These are phyloP conservation scores for Blastobotrys parvus DNA, from an alignment of 805 yeast genomes.

Conservation along the genomic window DNA sequence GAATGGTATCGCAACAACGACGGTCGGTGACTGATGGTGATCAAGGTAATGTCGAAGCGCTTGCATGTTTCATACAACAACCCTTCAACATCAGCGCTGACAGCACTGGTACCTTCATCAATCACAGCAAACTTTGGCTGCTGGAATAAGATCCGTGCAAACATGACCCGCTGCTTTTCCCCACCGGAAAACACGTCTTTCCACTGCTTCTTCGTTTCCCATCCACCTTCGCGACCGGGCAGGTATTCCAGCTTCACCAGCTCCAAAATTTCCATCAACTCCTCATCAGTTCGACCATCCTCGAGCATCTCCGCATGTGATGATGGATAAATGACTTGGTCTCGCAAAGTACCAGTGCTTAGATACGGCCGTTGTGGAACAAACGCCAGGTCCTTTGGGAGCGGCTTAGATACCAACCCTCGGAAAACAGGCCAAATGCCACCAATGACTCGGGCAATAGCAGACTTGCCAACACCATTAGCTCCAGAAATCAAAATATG, in stretches of 20 bases:
- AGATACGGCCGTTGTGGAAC: slow-evolving; percentile 86
- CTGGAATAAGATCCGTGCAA: slow-evolving; percentile 78
- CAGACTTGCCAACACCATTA: slow-evolving; percentile 85
- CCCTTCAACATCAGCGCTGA: slow-evolving; percentile 83
- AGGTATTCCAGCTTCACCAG: slow-evolving; percentile 79
- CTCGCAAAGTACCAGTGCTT: slow-evolving; percentile 71
- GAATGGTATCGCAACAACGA: slow-evolving; percentile 79
- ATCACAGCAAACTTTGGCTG: slow-evolving; percentile 73
- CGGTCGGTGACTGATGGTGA: slow-evolving; percentile 80
- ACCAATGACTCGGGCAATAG: slow-evolving; percentile 74
- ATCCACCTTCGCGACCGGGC: slow-evolving; percentile 52
- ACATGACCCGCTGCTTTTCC: slow-evolving; percentile 82
- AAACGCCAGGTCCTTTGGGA: slow-evolving; percentile 53
- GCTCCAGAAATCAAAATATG: slow-evolving; percentile 76
- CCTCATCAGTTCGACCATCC: slow-evolving; percentile 61
- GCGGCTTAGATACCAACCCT: slow-evolving; percentile 76
- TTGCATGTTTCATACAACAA: slow-evolving; percentile 69
- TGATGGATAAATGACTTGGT: slow-evolving; percentile 83
- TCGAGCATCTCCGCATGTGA: slow-evolving; percentile 70
- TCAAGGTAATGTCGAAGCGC: slow-evolving; percentile 60
- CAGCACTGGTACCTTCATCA: slow-evolving; percentile 94
- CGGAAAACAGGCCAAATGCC: slow-evolving; percentile 87
- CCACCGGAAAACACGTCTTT: slow-evolving; percentile 94
- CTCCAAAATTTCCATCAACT: slow-evolving; percentile 54
- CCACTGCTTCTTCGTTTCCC: slow-evolving; percentile 57